Evolutionary conservation across 2,329 filamentous ascomycete genomes (phyloP), one percentile per base, ranked within the genome.

Genomic region (Phaeoacremonium minimum): DNA sequence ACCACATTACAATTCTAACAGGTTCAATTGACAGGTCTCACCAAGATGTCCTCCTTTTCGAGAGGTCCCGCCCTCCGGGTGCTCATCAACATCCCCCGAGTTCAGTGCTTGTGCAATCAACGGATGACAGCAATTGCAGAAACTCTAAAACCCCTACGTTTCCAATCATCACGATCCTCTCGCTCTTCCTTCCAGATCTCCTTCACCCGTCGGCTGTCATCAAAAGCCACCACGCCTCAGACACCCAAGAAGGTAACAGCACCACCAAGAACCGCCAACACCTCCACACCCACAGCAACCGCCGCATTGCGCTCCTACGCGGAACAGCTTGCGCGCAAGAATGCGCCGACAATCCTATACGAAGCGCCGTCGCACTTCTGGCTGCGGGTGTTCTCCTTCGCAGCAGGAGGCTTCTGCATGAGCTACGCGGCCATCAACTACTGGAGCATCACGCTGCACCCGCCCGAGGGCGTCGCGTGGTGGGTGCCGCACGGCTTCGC

Each of bases 361-460:
- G 68, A 81, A 49, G 73, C 75, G 2, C 77, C 78, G 12, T 78
- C 79, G 2, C 80, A 85, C 49, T 73, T 73, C 38, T 69, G 71
- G 58, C 83, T 80, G 56, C 70, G 83, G 43, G 52, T 75, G 46
- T 73, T 75, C 31, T 77, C 76, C 51, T 80, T 81, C 57, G 56
- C 63, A 12, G 71, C 75, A 17, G 73, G 73, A 3, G 42, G 67
- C 15, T 73, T 75, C 49, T 77, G 71, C 55, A 64, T 77, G 38
- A 46, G 56, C 26, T 77, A 71, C 49, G 66, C 71, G 3, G 58
- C 63, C 32, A 64, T 69, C 47, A 73, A 75, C 52, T 70, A 69
- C 45, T 71, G 67, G 50, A 55, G 61, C 36, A 66, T 71, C 29
- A 68, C 73, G 43, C 55, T 66, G 30, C 55, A 73, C 42, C 61